Percentiles rank a stretch among this genome's conserved stretches.
Evolutionary conservation across 352 stramenopile genomes (phyloP).

Genomic region (Plasmopara halstedii): DNA sequence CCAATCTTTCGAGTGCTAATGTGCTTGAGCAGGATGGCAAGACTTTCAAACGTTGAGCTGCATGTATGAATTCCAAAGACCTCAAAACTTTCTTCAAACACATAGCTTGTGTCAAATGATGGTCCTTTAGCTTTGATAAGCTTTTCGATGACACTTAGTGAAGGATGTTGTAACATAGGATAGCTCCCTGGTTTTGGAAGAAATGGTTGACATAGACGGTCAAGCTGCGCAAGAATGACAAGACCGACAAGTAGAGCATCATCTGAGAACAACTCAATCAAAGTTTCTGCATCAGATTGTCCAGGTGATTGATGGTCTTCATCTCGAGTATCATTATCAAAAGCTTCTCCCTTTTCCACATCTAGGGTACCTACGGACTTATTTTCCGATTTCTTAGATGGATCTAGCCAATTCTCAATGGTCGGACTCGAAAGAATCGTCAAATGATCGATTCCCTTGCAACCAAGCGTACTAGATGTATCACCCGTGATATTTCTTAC

Average conservation of each 20-base stretch:
- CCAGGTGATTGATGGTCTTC: constrained; percentile 26
- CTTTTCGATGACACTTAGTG: constrained; percentile 12
- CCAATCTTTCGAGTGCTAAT: constrained; percentile 35
- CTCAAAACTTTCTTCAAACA: constrained; percentile 41
- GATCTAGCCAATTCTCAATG: constrained; percentile 15
- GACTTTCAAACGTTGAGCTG: constrained; percentile 39
- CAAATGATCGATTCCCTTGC: constrained; percentile 7
- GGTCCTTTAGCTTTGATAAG: constrained; percentile 3
- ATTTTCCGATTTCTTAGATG: background rate
- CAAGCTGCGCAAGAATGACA: constrained; percentile 72
- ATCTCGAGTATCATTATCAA: constrained; percentile 33
- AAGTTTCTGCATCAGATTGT: background rate
- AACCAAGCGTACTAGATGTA: background rate
- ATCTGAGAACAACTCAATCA: background rate
- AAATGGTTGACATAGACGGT: constrained; percentile 51
- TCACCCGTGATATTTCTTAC: constrained; percentile 8
- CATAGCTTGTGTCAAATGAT: constrained; percentile 6
- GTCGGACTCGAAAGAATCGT: constrained; percentile 8
- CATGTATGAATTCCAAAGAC: constrained; percentile 29
- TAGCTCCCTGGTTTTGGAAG: constrained; percentile 29
- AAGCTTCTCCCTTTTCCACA: constrained; percentile 11
- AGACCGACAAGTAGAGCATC: constrained; percentile 36
- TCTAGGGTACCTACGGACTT: background rate
- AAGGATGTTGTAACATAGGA: constrained; percentile 23
- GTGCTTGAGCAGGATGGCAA: constrained; percentile 32